phyloP scores from a whole-genome alignment of 495 filamentous ascomycete species.

The Penicillium soppii region DNA sequence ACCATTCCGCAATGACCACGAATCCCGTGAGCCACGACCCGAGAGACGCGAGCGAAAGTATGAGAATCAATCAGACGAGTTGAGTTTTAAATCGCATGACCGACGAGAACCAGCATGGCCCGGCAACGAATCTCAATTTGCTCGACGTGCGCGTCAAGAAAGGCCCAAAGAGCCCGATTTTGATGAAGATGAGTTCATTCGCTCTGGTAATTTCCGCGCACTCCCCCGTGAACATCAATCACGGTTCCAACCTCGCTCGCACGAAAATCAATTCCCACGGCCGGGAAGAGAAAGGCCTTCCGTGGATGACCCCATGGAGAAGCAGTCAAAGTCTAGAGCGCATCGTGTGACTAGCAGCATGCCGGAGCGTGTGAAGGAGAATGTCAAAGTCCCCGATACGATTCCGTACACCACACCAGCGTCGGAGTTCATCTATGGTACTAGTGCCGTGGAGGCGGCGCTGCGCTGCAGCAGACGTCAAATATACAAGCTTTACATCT shows the following conservation, averaged over 20 bases:
- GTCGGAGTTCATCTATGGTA: slow-evolving; percentile 89
- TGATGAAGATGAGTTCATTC: slow-evolving; percentile 36
- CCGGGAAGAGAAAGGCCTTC: background rate
- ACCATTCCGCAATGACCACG: background rate
- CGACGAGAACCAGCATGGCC: background rate
- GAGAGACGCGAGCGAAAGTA: background rate
- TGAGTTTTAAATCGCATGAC: background rate
- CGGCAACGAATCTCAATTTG: background rate
- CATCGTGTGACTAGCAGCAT: slow-evolving; percentile 27
- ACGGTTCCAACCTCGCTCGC: slow-evolving; percentile 6
- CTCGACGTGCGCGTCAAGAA: background rate
- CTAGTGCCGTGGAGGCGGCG: slow-evolving; percentile 77
- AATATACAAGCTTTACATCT: slow-evolving; percentile 83
- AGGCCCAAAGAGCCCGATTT: slow-evolving; percentile 11
- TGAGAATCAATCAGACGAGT: background rate
- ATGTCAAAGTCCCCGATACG: slow-evolving; percentile 49
- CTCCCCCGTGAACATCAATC: slow-evolving; percentile 27
- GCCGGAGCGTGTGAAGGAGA: slow-evolving; percentile 40
- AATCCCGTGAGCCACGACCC: background rate
- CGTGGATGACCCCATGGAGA: slow-evolving; percentile 3
- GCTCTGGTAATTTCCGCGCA: slow-evolving; percentile 33
- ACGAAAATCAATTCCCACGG: background rate
- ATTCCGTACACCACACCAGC: slow-evolving; percentile 82
- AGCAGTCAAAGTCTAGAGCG: slow-evolving; percentile 9
- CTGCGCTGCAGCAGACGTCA: slow-evolving; percentile 65